Base-by-base conservation (phyloP, 805 yeast species). In the Nadsonia fulvescens region DNA sequence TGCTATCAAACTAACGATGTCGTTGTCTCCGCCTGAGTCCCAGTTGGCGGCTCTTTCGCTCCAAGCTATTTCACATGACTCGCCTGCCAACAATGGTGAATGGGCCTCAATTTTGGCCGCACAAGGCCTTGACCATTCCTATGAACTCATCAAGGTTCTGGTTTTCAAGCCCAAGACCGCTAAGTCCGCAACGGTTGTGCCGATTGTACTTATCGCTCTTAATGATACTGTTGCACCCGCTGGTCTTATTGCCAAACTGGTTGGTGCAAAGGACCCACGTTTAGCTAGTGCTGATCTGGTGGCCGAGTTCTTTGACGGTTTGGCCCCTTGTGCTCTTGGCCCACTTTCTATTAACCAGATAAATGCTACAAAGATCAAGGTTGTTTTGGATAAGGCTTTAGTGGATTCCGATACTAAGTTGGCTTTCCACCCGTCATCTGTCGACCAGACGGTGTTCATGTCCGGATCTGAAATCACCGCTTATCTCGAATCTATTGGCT, bases 161-260 rank as follows among this genome's bases (percentile, higher is more conserved):
- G 82, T 81, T 14, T 81, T 81, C 66, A 81, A 81, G 55, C 93
- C 93, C 40, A 81, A 81, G 55, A 78, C 93, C 24, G 72, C 92
- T 18, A 81, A 81, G 46, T 54, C 79, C 24, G 79, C 77, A 26
- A 50, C 65, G 11, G 76, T 89, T 14, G 69, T 75, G 20, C 93
- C 94, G 21, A 63, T 81, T 15, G 65, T 81, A 28, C 78, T 79
- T 16, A 62, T 81, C 42, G 93, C 93, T 5, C 60, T 73, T 32
- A 65, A 65, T 17, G 40, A 70, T 2, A 76, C 92, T 4, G 56
- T 59, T 24, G 78, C 93, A 17, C 78, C 91, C 24, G 51, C 74
- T 3, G 56, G 61, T 12, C 44, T 60, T 19, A 61, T 79, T 37
- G 83, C 92, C 30, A 56, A 61, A 30, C 61, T 67, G 21, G 74